A percentile compares a stretch with the other conserved stretches of the same genome.
These are phyloP conservation scores for Apiotrichum porosum DNA, from an alignment of 1,284 basidiomycete species.

Conservation along the genomic window DNA sequence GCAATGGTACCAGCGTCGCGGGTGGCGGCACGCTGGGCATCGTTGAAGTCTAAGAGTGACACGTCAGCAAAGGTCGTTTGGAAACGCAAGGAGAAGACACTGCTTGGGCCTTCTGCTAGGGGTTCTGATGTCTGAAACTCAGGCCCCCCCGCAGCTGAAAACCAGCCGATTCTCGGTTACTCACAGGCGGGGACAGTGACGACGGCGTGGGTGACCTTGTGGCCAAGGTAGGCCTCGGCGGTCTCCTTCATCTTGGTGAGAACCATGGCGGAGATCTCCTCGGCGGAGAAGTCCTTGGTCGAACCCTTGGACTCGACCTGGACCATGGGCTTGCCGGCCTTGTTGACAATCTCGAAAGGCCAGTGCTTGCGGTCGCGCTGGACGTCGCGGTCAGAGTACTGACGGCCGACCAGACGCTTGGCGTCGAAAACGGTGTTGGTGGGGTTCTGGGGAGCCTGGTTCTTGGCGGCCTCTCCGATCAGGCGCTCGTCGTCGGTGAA, in stretches of 20 bases:
- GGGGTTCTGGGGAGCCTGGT: constrained; percentile 74
- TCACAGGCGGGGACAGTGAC: constrained; percentile 56
- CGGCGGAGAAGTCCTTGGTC: constrained; percentile 81
- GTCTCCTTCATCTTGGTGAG: constrained; percentile 97
- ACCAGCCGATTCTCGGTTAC: too few relatives aligned
- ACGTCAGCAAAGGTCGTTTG: neutral
- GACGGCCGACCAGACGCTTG: constrained; percentile 80
- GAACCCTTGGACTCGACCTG: constrained; percentile 81
- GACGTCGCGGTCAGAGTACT: constrained; percentile 64
- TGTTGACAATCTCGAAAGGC: constrained; percentile 76
- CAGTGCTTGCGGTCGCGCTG: constrained; percentile 63
- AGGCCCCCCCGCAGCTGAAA: too few relatives aligned
- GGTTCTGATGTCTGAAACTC: too few relatives aligned
- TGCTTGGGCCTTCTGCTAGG: too few relatives aligned
- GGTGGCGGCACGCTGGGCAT: constrained; percentile 96
- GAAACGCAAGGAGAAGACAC: too few relatives aligned
- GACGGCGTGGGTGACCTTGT: constrained; percentile 77
- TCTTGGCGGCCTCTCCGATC: constrained; percentile 80
- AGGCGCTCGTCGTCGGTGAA: constrained; percentile 92
- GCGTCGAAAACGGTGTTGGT: constrained; percentile 95
- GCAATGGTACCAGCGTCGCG: constrained; percentile 97
- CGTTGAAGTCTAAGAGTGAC: constrained; percentile 96
- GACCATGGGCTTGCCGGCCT: constrained; percentile 79
- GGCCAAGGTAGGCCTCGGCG: constrained; percentile 93
- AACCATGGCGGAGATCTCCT: constrained; percentile 97